These are phyloP conservation scores for Polytrichum formosum DNA, from an alignment of 225 moss, liverwort and hornwort species.

Conservation along the genomic window DNA sequence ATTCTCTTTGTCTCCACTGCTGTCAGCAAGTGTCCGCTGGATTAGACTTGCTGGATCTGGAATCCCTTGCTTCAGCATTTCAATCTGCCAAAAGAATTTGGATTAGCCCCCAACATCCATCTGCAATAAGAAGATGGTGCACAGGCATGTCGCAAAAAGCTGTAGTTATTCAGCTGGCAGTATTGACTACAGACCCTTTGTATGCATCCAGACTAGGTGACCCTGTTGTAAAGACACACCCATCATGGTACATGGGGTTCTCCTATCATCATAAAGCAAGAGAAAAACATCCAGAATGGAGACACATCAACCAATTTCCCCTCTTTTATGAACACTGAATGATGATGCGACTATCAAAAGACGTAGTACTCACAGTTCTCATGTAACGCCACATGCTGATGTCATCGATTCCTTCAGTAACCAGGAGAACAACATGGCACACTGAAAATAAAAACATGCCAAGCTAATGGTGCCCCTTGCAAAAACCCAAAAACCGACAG, in stretches of 20 bases:
- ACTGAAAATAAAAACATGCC: conserved; percentile 93
- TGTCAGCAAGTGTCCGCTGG: conserved; percentile 33
- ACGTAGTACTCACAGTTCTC: conserved; percentile 60
- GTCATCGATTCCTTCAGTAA: conserved; percentile 84
- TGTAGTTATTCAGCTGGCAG: too few relatives aligned
- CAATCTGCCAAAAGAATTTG: conserved; percentile 51
- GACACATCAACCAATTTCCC: background rate
- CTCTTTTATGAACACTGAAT: too few relatives aligned
- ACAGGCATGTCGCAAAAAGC: background rate
- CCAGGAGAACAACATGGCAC: conserved; percentile 83
- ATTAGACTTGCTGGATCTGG: conserved; percentile 65
- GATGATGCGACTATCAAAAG: background rate
- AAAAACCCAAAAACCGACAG: conserved; percentile 38
- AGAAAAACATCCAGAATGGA: background rate
- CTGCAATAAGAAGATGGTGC: background rate
- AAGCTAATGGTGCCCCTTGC: conserved; percentile 78
- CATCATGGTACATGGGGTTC: too few relatives aligned
- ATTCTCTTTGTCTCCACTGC: conserved; percentile 60
- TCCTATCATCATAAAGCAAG: background rate
- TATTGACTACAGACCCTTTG: too few relatives aligned
- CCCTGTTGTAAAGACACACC: too few relatives aligned
- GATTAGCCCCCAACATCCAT: background rate
- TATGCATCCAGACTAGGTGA: too few relatives aligned
- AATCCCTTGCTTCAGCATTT: conserved; percentile 98
- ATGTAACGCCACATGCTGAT: conserved; percentile 86